A percentile compares a stretch with the other conserved stretches of the same genome.
phyloP scores from a whole-genome alignment of 352 stramenopile genomes.

The Phytophthora hybrid region DNA sequence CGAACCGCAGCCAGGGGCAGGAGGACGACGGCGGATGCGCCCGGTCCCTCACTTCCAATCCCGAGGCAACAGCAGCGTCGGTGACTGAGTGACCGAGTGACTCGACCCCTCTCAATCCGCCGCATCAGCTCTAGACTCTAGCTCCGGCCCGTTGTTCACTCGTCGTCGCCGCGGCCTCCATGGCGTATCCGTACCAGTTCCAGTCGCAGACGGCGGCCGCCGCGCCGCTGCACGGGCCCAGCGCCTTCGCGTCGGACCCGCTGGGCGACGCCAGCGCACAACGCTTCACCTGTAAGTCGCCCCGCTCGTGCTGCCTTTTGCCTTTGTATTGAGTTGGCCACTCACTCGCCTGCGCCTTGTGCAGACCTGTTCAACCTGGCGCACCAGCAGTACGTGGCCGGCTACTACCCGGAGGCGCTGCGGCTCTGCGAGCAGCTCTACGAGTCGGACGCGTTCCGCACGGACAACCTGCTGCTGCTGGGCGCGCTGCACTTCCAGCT shows the following conservation, averaged over 20 bases:
- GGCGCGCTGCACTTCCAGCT: conserved; percentile 95
- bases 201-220: conserved; percentile 30
- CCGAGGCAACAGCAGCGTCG: conserved; percentile 4
- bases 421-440: conserved; percentile 91
- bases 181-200: conserved; percentile 44
- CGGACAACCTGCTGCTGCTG: conserved; percentile 94
- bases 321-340: too few species aligned
- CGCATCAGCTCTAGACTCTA: too few species aligned
- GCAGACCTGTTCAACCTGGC: conserved; percentile 80
- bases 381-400: conserved; percentile 88
- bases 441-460: conserved; percentile 82
- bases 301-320: neutral
- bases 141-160: too few species aligned
- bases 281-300: conserved; percentile 74
- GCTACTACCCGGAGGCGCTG: conserved; percentile 90
- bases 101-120: too few species aligned
- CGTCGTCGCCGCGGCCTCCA: conserved; percentile 6
- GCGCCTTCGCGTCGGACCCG: conserved; percentile 34
- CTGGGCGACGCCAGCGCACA: conserved; percentile 58
- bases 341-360: too few species aligned
- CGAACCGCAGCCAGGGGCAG: conserved; percentile 28
- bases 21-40: conserved; percentile 23
- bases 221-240: conserved; percentile 23
- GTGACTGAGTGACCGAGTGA: too few species aligned
- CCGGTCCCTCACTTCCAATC: conserved; percentile 41